These are phyloP conservation scores for Ceratocystis alfenasii DNA, from an alignment of 2,329 filamentous ascomycete genomes.

Conservation along the genomic window DNA sequence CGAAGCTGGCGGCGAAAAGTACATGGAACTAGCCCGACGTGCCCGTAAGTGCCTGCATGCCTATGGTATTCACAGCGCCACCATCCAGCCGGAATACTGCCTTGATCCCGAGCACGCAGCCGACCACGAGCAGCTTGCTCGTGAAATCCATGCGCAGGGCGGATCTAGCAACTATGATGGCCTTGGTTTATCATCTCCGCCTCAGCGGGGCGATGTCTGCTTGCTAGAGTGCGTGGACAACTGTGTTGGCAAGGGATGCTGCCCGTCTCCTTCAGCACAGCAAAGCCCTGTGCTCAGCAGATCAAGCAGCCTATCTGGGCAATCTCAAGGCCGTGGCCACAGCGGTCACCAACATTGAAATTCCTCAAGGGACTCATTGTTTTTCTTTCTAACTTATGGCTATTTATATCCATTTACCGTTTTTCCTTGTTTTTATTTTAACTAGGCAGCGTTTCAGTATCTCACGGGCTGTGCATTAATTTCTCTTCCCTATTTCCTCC, in stretches of 20 bases:
- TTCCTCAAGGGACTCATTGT: not conserved
- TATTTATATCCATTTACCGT: not conserved
- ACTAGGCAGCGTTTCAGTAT: not conserved
- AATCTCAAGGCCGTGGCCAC: conserved; percentile 18
- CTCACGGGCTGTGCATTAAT: not conserved
- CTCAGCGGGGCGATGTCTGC: conserved; percentile 30
- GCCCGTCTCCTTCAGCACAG: conserved; percentile 25
- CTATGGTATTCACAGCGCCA: conserved; percentile 92
- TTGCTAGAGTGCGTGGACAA: conserved; percentile 43
- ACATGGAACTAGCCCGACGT: conserved; percentile 79
- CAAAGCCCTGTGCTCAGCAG: conserved; percentile 20
- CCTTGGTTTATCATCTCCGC: conserved; percentile 27
- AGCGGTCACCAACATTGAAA: conserved; percentile 14
- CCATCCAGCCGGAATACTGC: conserved; percentile 88
- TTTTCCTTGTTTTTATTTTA: not conserved
- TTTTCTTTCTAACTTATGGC: not conserved
- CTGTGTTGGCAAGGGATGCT: conserved; percentile 38
- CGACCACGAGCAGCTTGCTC: conserved; percentile 31
- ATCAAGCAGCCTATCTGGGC: conserved; percentile 15
- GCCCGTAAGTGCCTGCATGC: conserved; percentile 82
- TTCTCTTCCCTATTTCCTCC: not conserved
- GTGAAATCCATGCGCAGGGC: conserved; percentile 29
- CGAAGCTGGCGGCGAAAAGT: conserved; percentile 62
- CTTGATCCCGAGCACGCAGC: conserved; percentile 38
- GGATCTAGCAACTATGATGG: conserved; percentile 28